These are phyloP conservation scores for Calocera cornea DNA, from an alignment of 768 basidiomycete species.

Conservation along the genomic window DNA sequence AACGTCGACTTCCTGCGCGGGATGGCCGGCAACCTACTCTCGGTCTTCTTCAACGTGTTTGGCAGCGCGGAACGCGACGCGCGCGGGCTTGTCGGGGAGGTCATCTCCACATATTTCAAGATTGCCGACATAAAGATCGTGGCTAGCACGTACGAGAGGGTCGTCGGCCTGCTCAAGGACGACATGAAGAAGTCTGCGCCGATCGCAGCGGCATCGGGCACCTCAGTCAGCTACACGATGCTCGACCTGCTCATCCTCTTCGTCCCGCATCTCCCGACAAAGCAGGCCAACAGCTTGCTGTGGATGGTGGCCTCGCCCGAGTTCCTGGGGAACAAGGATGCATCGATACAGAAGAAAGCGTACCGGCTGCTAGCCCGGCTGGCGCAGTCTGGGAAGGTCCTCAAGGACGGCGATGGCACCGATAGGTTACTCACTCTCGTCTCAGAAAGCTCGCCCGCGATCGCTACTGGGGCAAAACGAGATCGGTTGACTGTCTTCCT, in stretches of 20 bases:
- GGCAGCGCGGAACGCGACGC: slow-evolving; percentile 62
- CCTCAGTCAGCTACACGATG: slow-evolving; percentile 22
- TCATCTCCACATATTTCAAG: slow-evolving; percentile 71
- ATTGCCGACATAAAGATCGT: slow-evolving; percentile 68
- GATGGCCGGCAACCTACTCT: slow-evolving; percentile 84
- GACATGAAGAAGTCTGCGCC: slow-evolving; percentile 35
- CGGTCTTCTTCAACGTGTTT: slow-evolving; percentile 95
- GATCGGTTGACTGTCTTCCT: slow-evolving; percentile 73
- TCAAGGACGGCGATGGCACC: slow-evolving; percentile 38
- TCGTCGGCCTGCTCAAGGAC: slow-evolving; percentile 54
- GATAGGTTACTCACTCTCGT: slow-evolving; percentile 37
- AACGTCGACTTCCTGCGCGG: slow-evolving; percentile 61
- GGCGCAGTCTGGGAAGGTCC: slow-evolving; percentile 48
- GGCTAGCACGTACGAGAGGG: slow-evolving; percentile 65
- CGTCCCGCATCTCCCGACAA: slow-evolving; percentile 52
- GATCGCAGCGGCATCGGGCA: slow-evolving; percentile 18
- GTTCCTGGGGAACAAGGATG: slow-evolving; percentile 64
- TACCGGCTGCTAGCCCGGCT: slow-evolving; percentile 77
- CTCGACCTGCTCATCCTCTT: slow-evolving; percentile 75
- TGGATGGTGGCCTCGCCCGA: slow-evolving; percentile 50
- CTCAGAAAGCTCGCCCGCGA: slow-evolving; percentile 47
- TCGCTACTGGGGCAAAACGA: slow-evolving; percentile 80
- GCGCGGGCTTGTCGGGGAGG: slow-evolving; percentile 69
- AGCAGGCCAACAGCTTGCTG: slow-evolving; percentile 53
- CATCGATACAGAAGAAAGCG: slow-evolving; percentile 86